These are phyloP conservation scores for Boletus hoseneyae DNA, from an alignment of 1,284 basidiomycete genomes.

Conservation along the genomic window DNA sequence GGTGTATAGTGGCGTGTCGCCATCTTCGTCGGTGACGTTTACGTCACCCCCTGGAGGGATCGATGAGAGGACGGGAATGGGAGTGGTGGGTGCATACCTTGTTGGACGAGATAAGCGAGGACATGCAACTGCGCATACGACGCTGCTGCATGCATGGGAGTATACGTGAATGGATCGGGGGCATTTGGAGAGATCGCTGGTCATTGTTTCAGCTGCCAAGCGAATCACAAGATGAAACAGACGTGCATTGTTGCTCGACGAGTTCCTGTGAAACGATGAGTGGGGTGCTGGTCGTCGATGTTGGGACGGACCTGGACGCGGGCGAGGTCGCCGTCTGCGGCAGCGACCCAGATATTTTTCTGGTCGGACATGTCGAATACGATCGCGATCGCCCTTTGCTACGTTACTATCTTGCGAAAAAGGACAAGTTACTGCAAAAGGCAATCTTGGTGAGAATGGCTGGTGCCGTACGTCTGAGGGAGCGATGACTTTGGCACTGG, in stretches of 20 bases:
- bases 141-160: constrained; percentile 94
- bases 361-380: constrained; percentile 21
- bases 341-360: constrained; percentile 91
- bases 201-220: constrained; percentile 26
- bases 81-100: constrained; percentile 42
- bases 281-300: constrained; percentile 1
- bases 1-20: constrained; percentile 90
- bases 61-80: constrained; percentile 5
- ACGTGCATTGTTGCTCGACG: constrained; percentile 54
- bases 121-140: constrained; percentile 83
- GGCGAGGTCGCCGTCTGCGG: constrained; percentile 75
- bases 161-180: constrained; percentile 79
- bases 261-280: constrained; percentile 42
- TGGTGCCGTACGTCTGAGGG: too few species aligned
- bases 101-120: constrained; percentile 74
- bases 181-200: constrained; percentile 72
- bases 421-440: constrained; percentile 23
- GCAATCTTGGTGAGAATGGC: constrained; percentile 20
- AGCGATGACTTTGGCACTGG: too few species aligned
- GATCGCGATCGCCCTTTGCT: constrained; percentile 19
- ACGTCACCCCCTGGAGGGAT: constrained; percentile 70
- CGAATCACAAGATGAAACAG: constrained; percentile 5
- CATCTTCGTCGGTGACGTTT: constrained; percentile 82
- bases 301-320: constrained; percentile 42
- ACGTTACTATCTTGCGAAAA: constrained; percentile 10